A percentile compares a stretch with the other conserved stretches of the same genome.
Evolutionary conservation across 2,329 filamentous ascomycete species (phyloP).

Genomic region (Venturia carpophila): DNA sequence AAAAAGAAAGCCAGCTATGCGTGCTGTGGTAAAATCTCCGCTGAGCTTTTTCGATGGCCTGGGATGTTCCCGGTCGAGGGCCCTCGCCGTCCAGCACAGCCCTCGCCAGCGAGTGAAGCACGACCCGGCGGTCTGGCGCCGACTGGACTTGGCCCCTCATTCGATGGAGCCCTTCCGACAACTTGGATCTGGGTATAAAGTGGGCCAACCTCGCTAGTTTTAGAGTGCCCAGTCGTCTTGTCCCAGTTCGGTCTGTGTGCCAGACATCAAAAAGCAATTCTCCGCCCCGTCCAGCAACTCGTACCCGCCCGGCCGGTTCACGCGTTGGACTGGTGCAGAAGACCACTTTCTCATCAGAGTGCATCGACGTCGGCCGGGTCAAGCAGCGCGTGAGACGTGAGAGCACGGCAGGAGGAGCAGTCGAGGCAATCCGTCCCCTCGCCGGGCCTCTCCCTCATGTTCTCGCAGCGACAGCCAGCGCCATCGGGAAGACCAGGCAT

Average conservation of each 20-base stretch:
- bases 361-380: background rate
- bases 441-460: background rate
- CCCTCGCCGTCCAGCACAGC: too few species aligned
- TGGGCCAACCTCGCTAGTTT: conserved; percentile 5
- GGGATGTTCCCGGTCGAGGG: background rate
- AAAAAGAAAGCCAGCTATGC: conserved; percentile 1
- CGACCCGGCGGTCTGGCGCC: background rate
- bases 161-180: conserved; percentile 10
- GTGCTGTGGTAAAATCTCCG: background rate
- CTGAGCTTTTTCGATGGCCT: background rate
- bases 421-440: background rate
- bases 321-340: background rate
- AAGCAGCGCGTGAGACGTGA: background rate
- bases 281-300: background rate
- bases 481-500: conserved; percentile 11
- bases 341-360: background rate
- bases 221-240: background rate
- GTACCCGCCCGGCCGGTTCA: conserved; percentile 7
- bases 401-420: background rate
- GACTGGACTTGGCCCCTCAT: background rate
- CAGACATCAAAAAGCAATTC: conserved; percentile 13
- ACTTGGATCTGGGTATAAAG: conserved; percentile 12
- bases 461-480: background rate
- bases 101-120: background rate
- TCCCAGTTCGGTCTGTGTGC: background rate